Evolutionary conservation across 768 basidiomycete species (phyloP).

Genomic region (Mrakia gelida): DNA sequence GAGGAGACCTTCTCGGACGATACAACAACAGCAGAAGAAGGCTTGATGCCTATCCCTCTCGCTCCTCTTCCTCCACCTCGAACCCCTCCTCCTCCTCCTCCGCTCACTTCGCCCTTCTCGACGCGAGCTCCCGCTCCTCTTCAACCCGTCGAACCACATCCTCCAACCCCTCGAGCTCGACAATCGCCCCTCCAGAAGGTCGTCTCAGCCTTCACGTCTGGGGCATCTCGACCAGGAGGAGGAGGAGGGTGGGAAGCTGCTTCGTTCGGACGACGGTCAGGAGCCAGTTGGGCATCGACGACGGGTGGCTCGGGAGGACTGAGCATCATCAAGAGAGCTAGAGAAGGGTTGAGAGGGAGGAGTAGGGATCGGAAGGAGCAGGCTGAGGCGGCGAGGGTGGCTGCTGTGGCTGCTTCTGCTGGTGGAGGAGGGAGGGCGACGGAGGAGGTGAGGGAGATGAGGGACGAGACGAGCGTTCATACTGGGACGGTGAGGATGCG

Average conservation of each 20-base stretch:
- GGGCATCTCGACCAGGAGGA: background rate
- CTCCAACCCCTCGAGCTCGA: background rate
- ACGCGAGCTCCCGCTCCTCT: background rate
- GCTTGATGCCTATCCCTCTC: slow-evolving; percentile 5
- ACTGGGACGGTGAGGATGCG: background rate
- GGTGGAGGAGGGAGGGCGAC: background rate
- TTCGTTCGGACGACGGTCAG: background rate
- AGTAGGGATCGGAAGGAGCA: background rate
- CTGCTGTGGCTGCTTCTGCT: too few species aligned
- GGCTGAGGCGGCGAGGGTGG: background rate
- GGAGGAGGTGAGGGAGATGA: background rate
- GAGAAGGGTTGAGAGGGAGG: background rate
- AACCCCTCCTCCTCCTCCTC: too few species aligned
- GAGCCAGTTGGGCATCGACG: background rate
- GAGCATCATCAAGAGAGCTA: slow-evolving; percentile 2
- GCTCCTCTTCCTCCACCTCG: slow-evolving; percentile 2
- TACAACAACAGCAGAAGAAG: background rate
- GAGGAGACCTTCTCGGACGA: background rate
- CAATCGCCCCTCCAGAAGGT: slow-evolving; percentile 3
- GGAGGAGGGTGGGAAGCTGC: slow-evolving; percentile 4
- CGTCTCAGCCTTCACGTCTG: background rate
- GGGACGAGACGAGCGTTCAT: slow-evolving; percentile 3
- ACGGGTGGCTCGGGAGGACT: background rate
- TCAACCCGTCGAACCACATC: background rate
- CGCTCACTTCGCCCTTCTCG: background rate